Conservation (phyloP, 2,329 filamentous ascomycete genomes). For the Basipetospora chlamydospora region DNA sequence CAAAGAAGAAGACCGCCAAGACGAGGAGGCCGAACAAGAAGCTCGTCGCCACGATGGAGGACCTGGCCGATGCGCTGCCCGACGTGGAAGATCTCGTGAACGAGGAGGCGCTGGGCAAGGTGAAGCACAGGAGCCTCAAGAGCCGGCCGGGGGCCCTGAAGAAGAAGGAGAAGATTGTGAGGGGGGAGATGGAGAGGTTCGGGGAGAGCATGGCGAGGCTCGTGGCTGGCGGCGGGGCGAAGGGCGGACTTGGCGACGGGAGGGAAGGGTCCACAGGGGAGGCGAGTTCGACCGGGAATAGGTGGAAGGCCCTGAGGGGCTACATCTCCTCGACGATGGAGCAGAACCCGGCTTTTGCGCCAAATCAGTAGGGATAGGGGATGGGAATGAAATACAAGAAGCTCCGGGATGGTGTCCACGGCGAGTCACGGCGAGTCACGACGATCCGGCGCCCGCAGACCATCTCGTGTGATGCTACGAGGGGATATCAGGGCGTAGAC, state of each 20-base stretch:
- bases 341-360: slow-evolving; percentile 60
- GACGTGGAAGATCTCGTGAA: slow-evolving; percentile 31
- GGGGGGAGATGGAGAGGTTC: slow-evolving; percentile 71
- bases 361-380: slow-evolving; percentile 11
- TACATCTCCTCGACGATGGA: slow-evolving; percentile 85
- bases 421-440: too few relatives aligned
- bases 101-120: slow-evolving; percentile 42
- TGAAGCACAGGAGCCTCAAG: slow-evolving; percentile 61
- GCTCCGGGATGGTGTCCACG: too few relatives aligned
- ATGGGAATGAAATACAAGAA: too few relatives aligned
- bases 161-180: slow-evolving; percentile 67
- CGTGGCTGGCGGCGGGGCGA: slow-evolving; percentile 18
- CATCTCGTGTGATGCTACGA: too few relatives aligned
- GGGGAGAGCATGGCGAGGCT: slow-evolving; percentile 69
- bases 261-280: slow-evolving; percentile 9
- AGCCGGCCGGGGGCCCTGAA: slow-evolving; percentile 68
- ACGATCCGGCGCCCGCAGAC: too few relatives aligned
- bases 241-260: slow-evolving; percentile 4
- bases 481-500: too few relatives aligned
- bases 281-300: slow-evolving; percentile 31
- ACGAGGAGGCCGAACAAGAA: slow-evolving; percentile 52
- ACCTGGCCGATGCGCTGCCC: slow-evolving; percentile 68
- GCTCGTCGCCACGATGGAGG: slow-evolving; percentile 59
- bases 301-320: slow-evolving; percentile 69
- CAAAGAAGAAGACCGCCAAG: not conserved